Evolutionary conservation across 2,329 filamentous ascomycete species (phyloP).

Genomic region (Lecanicillium sp.): DNA sequence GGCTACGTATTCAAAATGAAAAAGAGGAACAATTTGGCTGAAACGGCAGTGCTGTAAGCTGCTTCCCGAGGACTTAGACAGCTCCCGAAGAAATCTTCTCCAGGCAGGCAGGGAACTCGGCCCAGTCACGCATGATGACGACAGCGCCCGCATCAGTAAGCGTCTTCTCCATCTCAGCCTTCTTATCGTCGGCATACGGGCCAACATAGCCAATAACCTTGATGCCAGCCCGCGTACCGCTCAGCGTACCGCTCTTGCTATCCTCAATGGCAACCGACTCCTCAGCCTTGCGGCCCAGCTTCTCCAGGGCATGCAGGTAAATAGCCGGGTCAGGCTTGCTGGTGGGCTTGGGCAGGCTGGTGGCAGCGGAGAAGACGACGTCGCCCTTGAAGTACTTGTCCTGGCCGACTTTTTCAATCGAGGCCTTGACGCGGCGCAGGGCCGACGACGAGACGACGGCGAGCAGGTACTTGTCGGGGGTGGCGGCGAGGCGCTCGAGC

Average conservation of each 20-base stretch:
- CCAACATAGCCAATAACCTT: constrained; percentile 80
- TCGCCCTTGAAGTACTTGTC: constrained; percentile 71
- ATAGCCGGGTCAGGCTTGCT: constrained; percentile 88
- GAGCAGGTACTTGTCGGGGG: constrained; percentile 56
- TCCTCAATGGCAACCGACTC: constrained; percentile 83
- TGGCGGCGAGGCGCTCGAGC: constrained; percentile 54
- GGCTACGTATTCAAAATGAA: constrained; percentile 5
- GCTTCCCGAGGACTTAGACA: constrained; percentile 17
- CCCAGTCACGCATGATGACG: constrained; percentile 54
- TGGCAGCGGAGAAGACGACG: constrained; percentile 75
- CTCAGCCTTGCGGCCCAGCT: constrained; percentile 60
- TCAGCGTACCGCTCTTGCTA: constrained; percentile 76
- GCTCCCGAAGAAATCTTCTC: constrained; percentile 36
- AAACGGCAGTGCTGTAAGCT: neutral
- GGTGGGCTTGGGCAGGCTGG: constrained; percentile 69
- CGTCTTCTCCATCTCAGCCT: constrained; percentile 56
- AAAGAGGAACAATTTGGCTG: neutral
- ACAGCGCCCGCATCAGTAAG: constrained; percentile 55
- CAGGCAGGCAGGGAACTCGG: constrained; percentile 42
- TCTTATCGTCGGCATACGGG: constrained; percentile 57
- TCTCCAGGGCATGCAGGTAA: constrained; percentile 70
- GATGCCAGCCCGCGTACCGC: constrained; percentile 66
- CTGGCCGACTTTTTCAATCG: constrained; percentile 71
- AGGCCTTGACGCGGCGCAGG: constrained; percentile 68
- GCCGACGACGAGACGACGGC: constrained; percentile 78